Conservation (phyloP, 352 stramenopile species). For the Globisporangium parvum region DNA sequence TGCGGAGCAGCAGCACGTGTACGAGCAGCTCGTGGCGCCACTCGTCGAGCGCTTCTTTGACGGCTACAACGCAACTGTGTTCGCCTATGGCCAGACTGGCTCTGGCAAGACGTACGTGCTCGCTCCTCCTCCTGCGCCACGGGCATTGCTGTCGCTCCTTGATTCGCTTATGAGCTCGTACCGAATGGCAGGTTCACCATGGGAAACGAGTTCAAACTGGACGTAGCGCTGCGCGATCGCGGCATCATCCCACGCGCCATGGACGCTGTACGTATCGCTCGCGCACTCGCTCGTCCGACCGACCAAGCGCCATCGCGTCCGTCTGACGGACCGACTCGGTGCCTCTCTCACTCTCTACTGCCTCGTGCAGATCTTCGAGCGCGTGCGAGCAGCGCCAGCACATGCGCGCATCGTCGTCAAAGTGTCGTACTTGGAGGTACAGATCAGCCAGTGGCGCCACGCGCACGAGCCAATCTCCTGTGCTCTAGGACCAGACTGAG, state of each 20-base stretch:
- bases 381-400: slow-evolving; percentile 20
- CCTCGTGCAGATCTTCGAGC: slow-evolving; percentile 38
- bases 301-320: not conserved
- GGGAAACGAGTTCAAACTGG: slow-evolving; percentile 76
- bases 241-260: slow-evolving; percentile 85
- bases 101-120: slow-evolving; percentile 62
- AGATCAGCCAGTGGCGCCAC: not conserved
- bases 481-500: not conserved
- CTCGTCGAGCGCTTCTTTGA: slow-evolving; percentile 87
- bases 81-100: slow-evolving; percentile 94
- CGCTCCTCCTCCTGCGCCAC: too few species aligned
- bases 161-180: too few species aligned
- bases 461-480: not conserved
- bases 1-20: slow-evolving; percentile 32
- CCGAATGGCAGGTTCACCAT: slow-evolving; percentile 90
- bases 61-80: slow-evolving; percentile 93
- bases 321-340: not conserved
- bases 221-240: slow-evolving; percentile 19
- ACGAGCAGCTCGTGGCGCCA: slow-evolving; percentile 39
- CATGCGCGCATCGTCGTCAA: slow-evolving; percentile 41
- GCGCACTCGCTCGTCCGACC: not conserved
- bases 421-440: slow-evolving; percentile 70
- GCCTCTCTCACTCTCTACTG: not conserved
- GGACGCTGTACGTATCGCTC: slow-evolving; percentile 31
- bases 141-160: slow-evolving; percentile 1